phyloP scores from a whole-genome alignment of 345 rosid species.

The Capsella bursapastoris region DNA sequence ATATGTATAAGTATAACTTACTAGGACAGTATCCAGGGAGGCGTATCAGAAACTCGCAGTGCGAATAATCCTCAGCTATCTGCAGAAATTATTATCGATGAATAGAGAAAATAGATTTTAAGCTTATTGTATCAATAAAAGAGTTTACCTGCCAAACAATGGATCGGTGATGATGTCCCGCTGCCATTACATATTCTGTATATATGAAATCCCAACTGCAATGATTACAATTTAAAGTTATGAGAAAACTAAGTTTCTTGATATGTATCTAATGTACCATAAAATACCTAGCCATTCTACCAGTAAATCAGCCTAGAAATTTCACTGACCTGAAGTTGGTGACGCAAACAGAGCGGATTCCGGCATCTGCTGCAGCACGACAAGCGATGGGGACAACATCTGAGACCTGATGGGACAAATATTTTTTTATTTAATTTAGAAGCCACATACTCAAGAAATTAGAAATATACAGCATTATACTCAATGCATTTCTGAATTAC shows the following conservation, averaged over 20 bases:
- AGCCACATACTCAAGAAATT: neutral
- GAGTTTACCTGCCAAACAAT: conserved; percentile 86
- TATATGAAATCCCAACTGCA: conserved; percentile 96
- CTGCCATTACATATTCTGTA: conserved; percentile 94
- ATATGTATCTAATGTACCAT: neutral
- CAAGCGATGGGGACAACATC: conserved; percentile 97
- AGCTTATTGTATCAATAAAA: neutral
- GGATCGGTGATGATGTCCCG: conserved; percentile 82
- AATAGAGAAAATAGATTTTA: neutral
- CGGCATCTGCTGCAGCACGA: conserved; percentile 91
- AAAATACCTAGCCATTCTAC: neutral
- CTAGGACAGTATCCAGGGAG: conserved; percentile 98
- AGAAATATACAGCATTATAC: neutral
- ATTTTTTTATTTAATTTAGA: neutral
- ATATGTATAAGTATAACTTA: conserved; percentile 49
- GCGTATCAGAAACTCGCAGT: conserved; percentile 84
- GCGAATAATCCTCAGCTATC: conserved; percentile 97
- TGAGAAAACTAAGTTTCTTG: conserved; percentile 9
- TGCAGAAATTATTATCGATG: conserved; percentile 38
- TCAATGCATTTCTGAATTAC: conserved; percentile 43
- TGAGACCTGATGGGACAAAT: conserved; percentile 59
- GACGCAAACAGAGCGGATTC: conserved; percentile 87
- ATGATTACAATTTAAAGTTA: neutral
- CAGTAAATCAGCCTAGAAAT: neutral
- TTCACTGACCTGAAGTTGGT: conserved; percentile 78